Evolutionary conservation across 2,329 filamentous ascomycete species (phyloP).

Genomic region (Mycocentrospora acerina): DNA sequence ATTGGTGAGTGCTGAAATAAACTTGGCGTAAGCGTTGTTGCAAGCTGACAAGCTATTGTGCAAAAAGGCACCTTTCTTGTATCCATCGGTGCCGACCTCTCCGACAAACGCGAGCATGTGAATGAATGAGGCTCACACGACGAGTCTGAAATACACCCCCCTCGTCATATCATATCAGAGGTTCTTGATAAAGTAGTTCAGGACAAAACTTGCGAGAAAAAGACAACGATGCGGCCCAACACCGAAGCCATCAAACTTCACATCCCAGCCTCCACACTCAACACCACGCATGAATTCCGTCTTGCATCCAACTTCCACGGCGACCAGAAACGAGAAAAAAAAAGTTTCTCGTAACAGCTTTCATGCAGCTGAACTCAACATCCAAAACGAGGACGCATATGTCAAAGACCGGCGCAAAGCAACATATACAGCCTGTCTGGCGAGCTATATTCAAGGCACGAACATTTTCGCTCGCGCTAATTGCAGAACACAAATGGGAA

Average conservation of each 20-base stretch:
- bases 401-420: constrained; percentile 62
- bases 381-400: constrained; percentile 46
- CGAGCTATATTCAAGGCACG: constrained; percentile 66
- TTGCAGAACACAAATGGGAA: constrained; percentile 60
- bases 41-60: not conserved
- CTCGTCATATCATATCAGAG: constrained; percentile 60
- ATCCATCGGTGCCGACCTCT: constrained; percentile 64
- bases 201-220: constrained; percentile 66
- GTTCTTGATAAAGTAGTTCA: constrained; percentile 72
- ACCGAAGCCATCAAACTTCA: constrained; percentile 63
- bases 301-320: constrained; percentile 63
- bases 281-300: constrained; percentile 62
- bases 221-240: constrained; percentile 67
- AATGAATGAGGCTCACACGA: constrained; percentile 20
- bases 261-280: constrained; percentile 65
- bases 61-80: constrained; percentile 61
- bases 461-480: constrained; percentile 64
- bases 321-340: constrained; percentile 55
- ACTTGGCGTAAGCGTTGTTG: not conserved
- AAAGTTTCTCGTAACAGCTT: constrained; percentile 48
- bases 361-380: constrained; percentile 39
- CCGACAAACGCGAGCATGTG: constrained; percentile 49
- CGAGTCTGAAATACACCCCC: constrained; percentile 22
- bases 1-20: constrained; percentile 42
- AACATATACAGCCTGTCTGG: constrained; percentile 62